Conservation (phyloP, 306 rosid genomes). For the Cucumis melo region DNA sequence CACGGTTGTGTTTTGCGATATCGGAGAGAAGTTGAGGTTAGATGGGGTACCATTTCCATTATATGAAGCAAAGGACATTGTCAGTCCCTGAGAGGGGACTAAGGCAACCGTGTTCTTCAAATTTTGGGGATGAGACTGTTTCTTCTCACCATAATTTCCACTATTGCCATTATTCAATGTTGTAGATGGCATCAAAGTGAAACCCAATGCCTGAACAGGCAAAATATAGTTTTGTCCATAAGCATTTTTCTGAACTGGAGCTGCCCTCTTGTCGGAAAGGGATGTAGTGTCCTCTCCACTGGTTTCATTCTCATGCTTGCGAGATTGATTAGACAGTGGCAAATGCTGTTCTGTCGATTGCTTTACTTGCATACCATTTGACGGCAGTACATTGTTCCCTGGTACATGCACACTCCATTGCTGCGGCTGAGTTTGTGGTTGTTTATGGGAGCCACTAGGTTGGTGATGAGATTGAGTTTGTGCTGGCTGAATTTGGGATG, state of each 20-base stretch:
- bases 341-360: conserved; percentile 34
- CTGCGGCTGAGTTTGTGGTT: conserved; percentile 16
- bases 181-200: conserved; percentile 40
- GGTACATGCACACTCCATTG: conserved; percentile 20
- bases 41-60: conserved; percentile 17
- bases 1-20: conserved; percentile 12
- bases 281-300: conserved; percentile 25
- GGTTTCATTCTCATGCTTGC: conserved; percentile 27
- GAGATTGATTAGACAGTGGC: conserved; percentile 18
- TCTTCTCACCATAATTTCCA: conserved; percentile 31
- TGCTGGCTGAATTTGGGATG: conserved; percentile 43
- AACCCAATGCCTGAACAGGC: conserved; percentile 48
- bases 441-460: conserved; percentile 32
- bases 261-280: conserved; percentile 19
- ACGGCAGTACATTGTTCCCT: conserved; percentile 25
- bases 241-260: conserved; percentile 25
- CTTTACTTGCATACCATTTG: conserved; percentile 24
- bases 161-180: conserved; percentile 25
- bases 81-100: conserved; percentile 46
- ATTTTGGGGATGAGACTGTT: conserved; percentile 28
- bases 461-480: conserved; percentile 25
- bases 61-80: conserved; percentile 37
- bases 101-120: conserved; percentile 34
- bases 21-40: conserved; percentile 15
- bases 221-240: conserved; percentile 34